Conservation (phyloP, 148 eudicot genomes). For the Rhododendron simsii region DNA sequence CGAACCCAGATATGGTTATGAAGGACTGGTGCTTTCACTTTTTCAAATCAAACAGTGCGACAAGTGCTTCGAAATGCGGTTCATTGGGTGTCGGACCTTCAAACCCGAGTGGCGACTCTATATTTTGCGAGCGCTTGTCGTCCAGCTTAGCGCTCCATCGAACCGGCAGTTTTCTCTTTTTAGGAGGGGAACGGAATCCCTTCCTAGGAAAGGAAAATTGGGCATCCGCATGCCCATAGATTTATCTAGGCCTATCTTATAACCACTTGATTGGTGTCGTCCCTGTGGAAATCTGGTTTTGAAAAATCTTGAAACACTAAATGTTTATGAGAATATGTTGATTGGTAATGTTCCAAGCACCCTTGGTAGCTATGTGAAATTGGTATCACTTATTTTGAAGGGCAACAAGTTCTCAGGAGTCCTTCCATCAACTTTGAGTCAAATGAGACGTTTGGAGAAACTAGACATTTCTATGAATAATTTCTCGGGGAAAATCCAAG, state of each 20-base stretch:
- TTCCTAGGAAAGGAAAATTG: too few species aligned
- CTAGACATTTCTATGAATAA: conserved; percentile 4
- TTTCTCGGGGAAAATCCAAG: conserved; percentile 1
- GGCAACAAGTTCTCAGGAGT: neutral
- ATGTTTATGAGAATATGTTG: neutral
- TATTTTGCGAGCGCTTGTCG: too few species aligned
- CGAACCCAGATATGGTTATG: too few species aligned
- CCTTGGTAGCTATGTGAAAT: neutral
- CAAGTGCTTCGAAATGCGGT: too few species aligned
- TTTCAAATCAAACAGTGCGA: too few species aligned
- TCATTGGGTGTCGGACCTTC: too few species aligned
- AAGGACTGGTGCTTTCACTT: too few species aligned
- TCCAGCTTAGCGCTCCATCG: too few species aligned
- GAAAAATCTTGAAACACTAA: neutral
- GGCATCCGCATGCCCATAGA: too few species aligned
- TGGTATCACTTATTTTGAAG: neutral
- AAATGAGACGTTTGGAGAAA: neutral
- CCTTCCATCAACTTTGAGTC: neutral
- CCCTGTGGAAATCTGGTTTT: neutral
- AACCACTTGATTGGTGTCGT: neutral
- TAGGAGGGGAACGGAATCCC: too few species aligned
- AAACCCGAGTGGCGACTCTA: too few species aligned
- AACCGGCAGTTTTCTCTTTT: too few species aligned
- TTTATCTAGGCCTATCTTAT: neutral
- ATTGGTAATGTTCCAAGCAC: neutral